phyloP scores from a whole-genome alignment of 441 rosid genomes.

The Hura crepitans region DNA sequence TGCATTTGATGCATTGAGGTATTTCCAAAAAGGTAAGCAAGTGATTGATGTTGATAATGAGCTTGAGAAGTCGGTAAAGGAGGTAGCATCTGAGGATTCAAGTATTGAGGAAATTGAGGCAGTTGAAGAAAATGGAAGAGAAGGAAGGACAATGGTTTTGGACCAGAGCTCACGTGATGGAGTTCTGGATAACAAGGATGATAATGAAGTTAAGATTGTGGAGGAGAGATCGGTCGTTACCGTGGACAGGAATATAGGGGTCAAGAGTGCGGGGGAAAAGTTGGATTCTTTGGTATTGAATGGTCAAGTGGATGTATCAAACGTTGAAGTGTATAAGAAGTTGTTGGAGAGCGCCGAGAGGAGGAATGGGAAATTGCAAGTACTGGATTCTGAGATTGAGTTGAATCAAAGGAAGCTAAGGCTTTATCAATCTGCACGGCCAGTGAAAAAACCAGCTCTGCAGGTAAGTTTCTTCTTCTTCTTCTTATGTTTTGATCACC shows the following conservation, averaged over 20 bases:
- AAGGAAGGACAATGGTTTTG: slow-evolving; percentile 24
- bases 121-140: slow-evolving; percentile 35
- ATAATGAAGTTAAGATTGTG: slow-evolving; percentile 34
- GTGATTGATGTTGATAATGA: slow-evolving; percentile 43
- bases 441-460: slow-evolving; percentile 32
- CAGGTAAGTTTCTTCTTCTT: slow-evolving; percentile 33
- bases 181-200: slow-evolving; percentile 17
- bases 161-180: slow-evolving; percentile 15
- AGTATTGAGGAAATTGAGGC: slow-evolving; percentile 47
- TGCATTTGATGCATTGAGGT: slow-evolving; percentile 47
- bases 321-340: slow-evolving; percentile 56
- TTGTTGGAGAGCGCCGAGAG: slow-evolving; percentile 52
- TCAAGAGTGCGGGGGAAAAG: slow-evolving; percentile 41
- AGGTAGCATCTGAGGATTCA: slow-evolving; percentile 45
- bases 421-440: slow-evolving; percentile 36
- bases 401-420: slow-evolving; percentile 44
- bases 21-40: slow-evolving; percentile 31
- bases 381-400: slow-evolving; percentile 52
- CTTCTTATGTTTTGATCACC: background rate
- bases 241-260: slow-evolving; percentile 34
- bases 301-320: slow-evolving; percentile 29
- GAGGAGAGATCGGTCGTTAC: slow-evolving; percentile 43
- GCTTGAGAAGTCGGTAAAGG: slow-evolving; percentile 29
- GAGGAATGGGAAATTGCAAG: slow-evolving; percentile 41
- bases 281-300: slow-evolving; percentile 38